Base-by-base conservation (phyloP, 2,329 filamentous ascomycete species). In the Fusarium nisikadoi region DNA sequence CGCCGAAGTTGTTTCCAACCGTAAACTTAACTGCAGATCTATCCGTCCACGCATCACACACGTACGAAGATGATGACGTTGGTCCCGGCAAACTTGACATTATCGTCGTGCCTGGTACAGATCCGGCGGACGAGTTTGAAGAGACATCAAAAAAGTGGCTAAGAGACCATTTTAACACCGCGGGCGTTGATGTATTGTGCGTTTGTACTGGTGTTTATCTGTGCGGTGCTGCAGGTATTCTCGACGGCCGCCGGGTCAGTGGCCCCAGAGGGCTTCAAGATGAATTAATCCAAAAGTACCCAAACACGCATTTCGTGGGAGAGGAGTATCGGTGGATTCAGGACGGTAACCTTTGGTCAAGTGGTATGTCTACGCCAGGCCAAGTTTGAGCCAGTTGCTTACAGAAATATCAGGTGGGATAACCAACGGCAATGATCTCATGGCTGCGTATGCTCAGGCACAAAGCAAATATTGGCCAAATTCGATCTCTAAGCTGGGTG, bases 351-450 rank as follows among this genome's bases (percentile, higher is more conserved):
- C 77, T 89, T 43, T 89, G 87, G 87, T 85, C 83, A 31, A 85
- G 86, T 71, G 87, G 86, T 86, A 76, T 61, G 84, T 82, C 25
- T 25, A 35, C n/a, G 10, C 16, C 25, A 19, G 10, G 23, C 12
- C 27, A 17, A 23, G n/a, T 14, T 16, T 45, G 16, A 10, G 31
- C 38, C 10, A 53, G 17, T 46, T 11, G 35, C 50, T 68, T 43
- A 63, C 42, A 29, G 27, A 9, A 46, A 43, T 25, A 46, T 29
- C 17, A 87, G 85, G 86, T n/a, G 86, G 85, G 55, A 79, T 89
- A 58, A 89, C 87, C 17, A 88, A 88, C 67, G 86, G 86, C 36
- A 88, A 88, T 71, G 87, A 89, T 63, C 81, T 89, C 58, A 83
- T 88, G 47, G 84, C 84, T 23, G 86, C 86, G 5, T 89, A 88